Percentiles rank a stretch among this genome's conserved stretches.
Conservation (phyloP, 192 early-diverging fungal species). For the Helicostylum pulchrum region DNA sequence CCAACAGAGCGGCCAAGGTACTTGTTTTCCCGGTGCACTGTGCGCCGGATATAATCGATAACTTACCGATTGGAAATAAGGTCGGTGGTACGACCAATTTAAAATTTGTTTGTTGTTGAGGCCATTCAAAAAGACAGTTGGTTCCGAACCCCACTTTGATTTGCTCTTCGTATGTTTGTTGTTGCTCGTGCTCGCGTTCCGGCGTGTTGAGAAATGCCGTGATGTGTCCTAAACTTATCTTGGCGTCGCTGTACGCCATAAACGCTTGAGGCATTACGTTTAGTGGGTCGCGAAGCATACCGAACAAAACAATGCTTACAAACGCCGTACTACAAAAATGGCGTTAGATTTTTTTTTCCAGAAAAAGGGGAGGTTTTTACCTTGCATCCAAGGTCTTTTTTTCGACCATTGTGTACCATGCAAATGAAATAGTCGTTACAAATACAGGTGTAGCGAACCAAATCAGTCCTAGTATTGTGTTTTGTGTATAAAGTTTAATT, state of each 20-base stretch:
- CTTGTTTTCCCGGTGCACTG: slow-evolving; percentile 64
- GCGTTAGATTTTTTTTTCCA: background rate
- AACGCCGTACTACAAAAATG: slow-evolving; percentile 49
- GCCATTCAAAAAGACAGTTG: slow-evolving; percentile 18
- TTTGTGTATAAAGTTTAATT: slow-evolving; percentile 33
- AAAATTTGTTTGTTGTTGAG: background rate
- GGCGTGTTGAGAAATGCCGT: slow-evolving; percentile 37
- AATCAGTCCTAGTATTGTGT: slow-evolving; percentile 39
- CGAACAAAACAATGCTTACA: slow-evolving; percentile 63
- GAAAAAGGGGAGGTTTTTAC: no score
- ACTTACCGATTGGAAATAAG: background rate
- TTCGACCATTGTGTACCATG: slow-evolving; percentile 52
- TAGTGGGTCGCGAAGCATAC: slow-evolving; percentile 56
- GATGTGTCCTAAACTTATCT: slow-evolving; percentile 56
- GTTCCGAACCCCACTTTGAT: slow-evolving; percentile 15
- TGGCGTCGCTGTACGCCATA: slow-evolving; percentile 47
- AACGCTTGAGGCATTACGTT: slow-evolving; percentile 58
- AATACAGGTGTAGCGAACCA: slow-evolving; percentile 55
- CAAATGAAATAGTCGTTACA: slow-evolving; percentile 59
- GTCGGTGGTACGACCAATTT: background rate
- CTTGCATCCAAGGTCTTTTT: slow-evolving; percentile 46
- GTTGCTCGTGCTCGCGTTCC: slow-evolving; percentile 8
- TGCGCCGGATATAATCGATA: slow-evolving; percentile 62
- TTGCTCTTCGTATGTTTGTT: background rate
- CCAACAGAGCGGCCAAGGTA: slow-evolving; percentile 46